Conservation (phyloP, 805 yeast species). For the Alloascoidea hylecoeti region DNA sequence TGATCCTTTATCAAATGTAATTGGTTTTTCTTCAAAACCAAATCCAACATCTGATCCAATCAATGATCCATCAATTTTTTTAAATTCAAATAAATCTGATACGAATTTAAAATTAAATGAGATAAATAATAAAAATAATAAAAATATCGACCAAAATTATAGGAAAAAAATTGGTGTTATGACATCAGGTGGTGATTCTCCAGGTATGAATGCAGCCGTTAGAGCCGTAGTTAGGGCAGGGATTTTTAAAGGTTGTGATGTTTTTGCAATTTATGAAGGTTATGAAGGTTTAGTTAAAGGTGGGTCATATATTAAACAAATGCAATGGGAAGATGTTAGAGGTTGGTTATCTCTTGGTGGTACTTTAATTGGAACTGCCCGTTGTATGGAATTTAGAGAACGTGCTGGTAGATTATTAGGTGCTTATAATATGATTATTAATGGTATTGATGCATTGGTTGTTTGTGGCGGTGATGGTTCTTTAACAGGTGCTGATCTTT, state of each 20-base stretch:
- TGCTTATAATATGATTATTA: conserved; percentile 48
- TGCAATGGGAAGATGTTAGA: conserved; percentile 63
- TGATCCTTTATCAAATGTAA: conserved; percentile 54
- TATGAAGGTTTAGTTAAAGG: conserved; percentile 62
- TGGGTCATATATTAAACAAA: conserved; percentile 39
- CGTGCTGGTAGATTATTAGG: conserved; percentile 50
- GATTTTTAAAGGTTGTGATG: conserved; percentile 49
- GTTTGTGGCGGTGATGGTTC: conserved; percentile 84
- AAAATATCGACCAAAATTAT: not conserved
- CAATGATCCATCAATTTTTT: not conserved
- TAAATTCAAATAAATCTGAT: not conserved
- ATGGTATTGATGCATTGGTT: conserved; percentile 65
- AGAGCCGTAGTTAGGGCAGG: conserved; percentile 61
- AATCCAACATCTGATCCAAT: not conserved
- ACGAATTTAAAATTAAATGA: not conserved
- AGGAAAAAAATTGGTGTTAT: conserved; percentile 51
- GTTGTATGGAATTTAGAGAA: conserved; percentile 55
- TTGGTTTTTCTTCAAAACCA: conserved; percentile 45
- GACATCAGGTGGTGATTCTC: conserved; percentile 79
- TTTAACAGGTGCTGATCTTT: conserved; percentile 68
- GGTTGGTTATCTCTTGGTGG: conserved; percentile 64
- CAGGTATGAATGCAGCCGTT: conserved; percentile 70
- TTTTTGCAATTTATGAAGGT: conserved; percentile 60
- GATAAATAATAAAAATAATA: not conserved
- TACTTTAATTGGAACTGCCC: conserved; percentile 68